Evolutionary conservation across 768 basidiomycete genomes (phyloP), one percentile per base, ranked within the genome.

Genomic region (Jaapia argillacea): DNA sequence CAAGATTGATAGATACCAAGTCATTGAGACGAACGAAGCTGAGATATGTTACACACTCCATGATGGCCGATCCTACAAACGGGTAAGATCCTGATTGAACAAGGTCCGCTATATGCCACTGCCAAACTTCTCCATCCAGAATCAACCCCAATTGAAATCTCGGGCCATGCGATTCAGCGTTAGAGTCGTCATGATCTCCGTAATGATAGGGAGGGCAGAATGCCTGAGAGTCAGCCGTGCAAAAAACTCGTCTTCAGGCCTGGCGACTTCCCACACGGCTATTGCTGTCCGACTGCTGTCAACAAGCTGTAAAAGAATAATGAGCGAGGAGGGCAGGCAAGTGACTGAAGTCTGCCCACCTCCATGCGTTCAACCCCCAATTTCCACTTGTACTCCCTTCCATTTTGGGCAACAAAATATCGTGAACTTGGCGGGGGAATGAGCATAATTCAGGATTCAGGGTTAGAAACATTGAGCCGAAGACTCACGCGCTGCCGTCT

Each of bases 131-230:
- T n/a, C n/a, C n/a, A n/a, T n/a, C n/a, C n/a, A n/a, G n/a, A n/a
- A n/a, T n/a, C n/a, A 41, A 55, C 51, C 57, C 84, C 85, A 87
- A 44, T 67, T 67, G 24, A 85, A 57, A 21, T 65, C 63, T 46
- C 70, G 68, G 22, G 81, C 72, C 70, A 87, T 83, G 24, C 81
- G 77, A 56, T 85, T 85, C 40, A 89, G 67, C 40, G 73, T 70
- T 44, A 89, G 72, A 3, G 82, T 84, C 6, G 85, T 81, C 51
- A 88, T 58, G 51, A 89, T 76, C 58, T 89, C 86, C 6, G 85
- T 89, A 45, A 85, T 69, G 46, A 85, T 56, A 20, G 70, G 59
- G 43, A 87, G 69, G 35, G 74, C 79, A 24, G 72, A 60, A 10
- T 72, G 66, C 50, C 65, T 72, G 54, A 89, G 65, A 14, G 71